These are phyloP conservation scores for Tardiomyces blankii DNA, from an alignment of 1,139 yeast species.

Conservation along the genomic window DNA sequence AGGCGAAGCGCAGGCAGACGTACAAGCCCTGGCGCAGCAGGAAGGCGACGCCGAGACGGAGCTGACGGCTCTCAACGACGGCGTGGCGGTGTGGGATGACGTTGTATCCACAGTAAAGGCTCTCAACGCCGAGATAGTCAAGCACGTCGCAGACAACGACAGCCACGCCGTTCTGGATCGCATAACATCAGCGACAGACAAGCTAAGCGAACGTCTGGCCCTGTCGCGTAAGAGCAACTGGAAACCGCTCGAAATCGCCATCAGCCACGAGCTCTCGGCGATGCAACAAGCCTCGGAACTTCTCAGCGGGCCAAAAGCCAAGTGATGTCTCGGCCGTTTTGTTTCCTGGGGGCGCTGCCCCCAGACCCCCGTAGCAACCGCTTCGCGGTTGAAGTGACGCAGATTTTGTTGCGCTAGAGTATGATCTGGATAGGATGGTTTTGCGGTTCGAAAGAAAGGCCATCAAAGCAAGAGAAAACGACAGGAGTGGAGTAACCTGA, in stretches of 20 bases:
- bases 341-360: no score
- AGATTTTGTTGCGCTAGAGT: no score
- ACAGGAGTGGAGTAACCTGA: no score
- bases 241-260: slow-evolving; percentile 19
- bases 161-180: background rate
- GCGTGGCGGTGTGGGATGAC: slow-evolving; percentile 18
- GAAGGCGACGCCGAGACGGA: slow-evolving; percentile 2
- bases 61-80: slow-evolving; percentile 15
- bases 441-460: no score
- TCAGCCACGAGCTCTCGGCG: slow-evolving; percentile 21
- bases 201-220: slow-evolving; percentile 7
- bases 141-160: background rate
- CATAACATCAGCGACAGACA: slow-evolving; percentile 7
- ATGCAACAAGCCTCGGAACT: slow-evolving; percentile 16
- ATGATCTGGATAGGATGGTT: no score
- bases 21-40: background rate
- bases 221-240: slow-evolving; percentile 14
- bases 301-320: slow-evolving; percentile 1
- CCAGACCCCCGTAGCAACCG: no score
- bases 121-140: slow-evolving; percentile 5
- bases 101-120: slow-evolving; percentile 12
- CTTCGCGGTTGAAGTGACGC: background rate
- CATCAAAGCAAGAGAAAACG: no score
- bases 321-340: no score
- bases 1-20: background rate